Evolutionary conservation across 73 alveolate genomes (phyloP).

Genomic region (Paramecium primaurelia): DNA sequence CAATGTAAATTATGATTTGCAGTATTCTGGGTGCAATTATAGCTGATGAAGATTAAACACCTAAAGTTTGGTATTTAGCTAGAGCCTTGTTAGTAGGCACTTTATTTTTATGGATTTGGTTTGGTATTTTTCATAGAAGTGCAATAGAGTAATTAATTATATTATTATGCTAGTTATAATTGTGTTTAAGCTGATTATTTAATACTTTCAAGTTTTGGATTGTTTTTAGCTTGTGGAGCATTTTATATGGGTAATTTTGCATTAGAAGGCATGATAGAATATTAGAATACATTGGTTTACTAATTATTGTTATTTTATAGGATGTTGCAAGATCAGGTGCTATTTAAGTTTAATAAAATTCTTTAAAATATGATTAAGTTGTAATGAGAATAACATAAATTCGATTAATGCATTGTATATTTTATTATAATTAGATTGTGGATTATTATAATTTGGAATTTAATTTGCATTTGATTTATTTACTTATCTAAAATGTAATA

Average conservation of each 20-base stretch:
- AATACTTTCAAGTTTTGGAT: not conserved
- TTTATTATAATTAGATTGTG: not conserved
- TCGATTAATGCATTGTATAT: not conserved
- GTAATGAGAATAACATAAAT: not conserved
- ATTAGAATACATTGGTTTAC: not conserved
- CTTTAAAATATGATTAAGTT: not conserved
- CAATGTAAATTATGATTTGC: not conserved
- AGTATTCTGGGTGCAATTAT: not conserved
- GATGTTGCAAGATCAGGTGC: not conserved
- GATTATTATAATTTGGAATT: not conserved
- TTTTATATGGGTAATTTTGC: not conserved
- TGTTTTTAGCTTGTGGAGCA: not conserved
- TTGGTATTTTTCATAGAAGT: not conserved
- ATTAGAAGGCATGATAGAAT: not conserved
- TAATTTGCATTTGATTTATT: not conserved
- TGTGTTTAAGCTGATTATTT: not conserved
- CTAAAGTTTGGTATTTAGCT: not conserved
- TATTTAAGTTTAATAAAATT: not conserved
- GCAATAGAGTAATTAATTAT: not conserved
- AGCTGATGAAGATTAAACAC: not conserved
- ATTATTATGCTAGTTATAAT: not conserved
- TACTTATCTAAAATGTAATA: not conserved
- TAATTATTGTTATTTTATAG: not conserved
- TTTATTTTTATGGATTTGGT: not conserved
- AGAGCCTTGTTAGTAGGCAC: not conserved